A percentile compares a stretch with the other conserved stretches of the same genome.
Conservation (phyloP, 441 rosid genomes). For the Gossypium gossypioides region DNA sequence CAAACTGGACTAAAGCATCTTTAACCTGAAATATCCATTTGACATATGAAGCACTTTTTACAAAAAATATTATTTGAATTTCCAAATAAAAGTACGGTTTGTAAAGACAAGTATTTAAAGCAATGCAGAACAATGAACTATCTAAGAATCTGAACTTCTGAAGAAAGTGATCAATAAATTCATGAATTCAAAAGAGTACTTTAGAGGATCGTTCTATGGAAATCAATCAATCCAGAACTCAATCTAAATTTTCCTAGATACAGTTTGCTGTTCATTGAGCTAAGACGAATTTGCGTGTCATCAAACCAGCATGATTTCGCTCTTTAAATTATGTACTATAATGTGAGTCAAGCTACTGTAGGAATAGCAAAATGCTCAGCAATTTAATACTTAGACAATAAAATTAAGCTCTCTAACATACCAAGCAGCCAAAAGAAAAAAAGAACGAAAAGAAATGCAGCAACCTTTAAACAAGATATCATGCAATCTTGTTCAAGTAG, state of each 20-base stretch:
- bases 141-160: not conserved
- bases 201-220: not conserved
- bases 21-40: slow-evolving; percentile 49
- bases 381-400: not conserved
- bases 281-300: not conserved
- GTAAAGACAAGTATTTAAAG: not conserved
- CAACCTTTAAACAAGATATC: not conserved
- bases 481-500: not conserved
- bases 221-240: not conserved
- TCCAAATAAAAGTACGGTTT: not conserved
- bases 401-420: not conserved
- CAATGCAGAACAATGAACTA: not conserved
- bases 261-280: not conserved
- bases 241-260: not conserved
- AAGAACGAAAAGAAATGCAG: not conserved
- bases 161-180: not conserved
- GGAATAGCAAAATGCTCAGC: not conserved
- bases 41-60: not conserved
- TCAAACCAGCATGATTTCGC: not conserved
- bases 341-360: not conserved
- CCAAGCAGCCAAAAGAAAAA: not conserved
- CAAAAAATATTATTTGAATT: not conserved
- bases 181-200: not conserved
- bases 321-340: not conserved
- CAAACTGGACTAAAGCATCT: slow-evolving; percentile 76